Evolutionary conservation across 257 asterid genomes (phyloP).

Genomic region (Osmanthus fragrans): DNA sequence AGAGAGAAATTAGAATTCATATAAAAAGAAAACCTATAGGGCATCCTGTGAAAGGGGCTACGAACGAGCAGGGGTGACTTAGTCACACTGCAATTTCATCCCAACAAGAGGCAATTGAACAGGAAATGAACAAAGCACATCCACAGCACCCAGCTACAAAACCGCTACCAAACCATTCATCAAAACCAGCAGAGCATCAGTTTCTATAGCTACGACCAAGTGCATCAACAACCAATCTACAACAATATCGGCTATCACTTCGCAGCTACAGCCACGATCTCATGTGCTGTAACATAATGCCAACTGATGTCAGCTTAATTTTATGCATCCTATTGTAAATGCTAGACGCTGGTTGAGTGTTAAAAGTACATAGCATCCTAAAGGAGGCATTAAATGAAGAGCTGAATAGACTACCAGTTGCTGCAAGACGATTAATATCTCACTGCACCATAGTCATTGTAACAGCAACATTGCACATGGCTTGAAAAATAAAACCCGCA

Average conservation of each 20-base stretch:
- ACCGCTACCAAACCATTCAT: slow-evolving; percentile 45
- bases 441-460: slow-evolving; percentile 19
- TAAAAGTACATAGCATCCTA: slow-evolving; percentile 1
- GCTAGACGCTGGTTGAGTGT: neutral
- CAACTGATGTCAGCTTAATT: slow-evolving; percentile 38
- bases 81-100: neutral
- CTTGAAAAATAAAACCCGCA: slow-evolving; percentile 24
- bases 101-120: slow-evolving; percentile 17
- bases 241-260: slow-evolving; percentile 35
- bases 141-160: slow-evolving; percentile 44
- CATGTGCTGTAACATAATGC: slow-evolving; percentile 49
- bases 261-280: slow-evolving; percentile 52
- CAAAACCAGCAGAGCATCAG: slow-evolving; percentile 42
- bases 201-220: slow-evolving; percentile 46
- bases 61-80: neutral
- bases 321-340: slow-evolving; percentile 4
- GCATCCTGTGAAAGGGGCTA: neutral
- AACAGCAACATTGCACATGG: slow-evolving; percentile 13
- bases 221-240: slow-evolving; percentile 24
- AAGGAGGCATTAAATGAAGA: neutral
- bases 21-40: too few species aligned
- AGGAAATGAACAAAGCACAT: slow-evolving; percentile 15
- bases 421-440: slow-evolving; percentile 8
- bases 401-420: slow-evolving; percentile 2
- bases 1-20: too few species aligned